Evolutionary conservation across 495 filamentous ascomycete species (phyloP).

Genomic region (Chlorociboria aeruginascens): DNA sequence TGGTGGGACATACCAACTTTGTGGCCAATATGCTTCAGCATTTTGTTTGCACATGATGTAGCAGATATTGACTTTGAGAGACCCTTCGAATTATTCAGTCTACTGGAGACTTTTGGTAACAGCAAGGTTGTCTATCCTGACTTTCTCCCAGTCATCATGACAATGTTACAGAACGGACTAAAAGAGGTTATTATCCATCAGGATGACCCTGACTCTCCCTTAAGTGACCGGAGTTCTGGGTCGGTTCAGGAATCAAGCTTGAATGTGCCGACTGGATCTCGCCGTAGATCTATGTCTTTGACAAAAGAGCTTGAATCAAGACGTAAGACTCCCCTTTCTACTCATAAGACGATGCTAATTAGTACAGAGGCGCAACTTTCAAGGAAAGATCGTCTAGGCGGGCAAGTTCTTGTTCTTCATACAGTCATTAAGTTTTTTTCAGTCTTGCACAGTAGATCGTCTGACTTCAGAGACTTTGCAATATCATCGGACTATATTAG

Average conservation of each 20-base stretch:
- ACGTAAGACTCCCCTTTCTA: slow-evolving; percentile 24
- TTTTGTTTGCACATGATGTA: slow-evolving; percentile 76
- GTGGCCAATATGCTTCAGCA: slow-evolving; percentile 84
- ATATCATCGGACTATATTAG: slow-evolving; percentile 65
- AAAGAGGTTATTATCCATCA: slow-evolving; percentile 52
- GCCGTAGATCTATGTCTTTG: slow-evolving; percentile 25
- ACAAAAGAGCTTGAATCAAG: slow-evolving; percentile 36
- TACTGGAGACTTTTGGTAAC: slow-evolving; percentile 60
- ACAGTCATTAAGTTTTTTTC: slow-evolving; percentile 68
- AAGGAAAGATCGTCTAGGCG: slow-evolving; percentile 35
- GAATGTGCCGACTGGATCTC: slow-evolving; percentile 8
- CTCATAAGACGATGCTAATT: neutral
- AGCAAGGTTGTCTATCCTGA: slow-evolving; percentile 62
- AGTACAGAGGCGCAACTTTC: slow-evolving; percentile 17
- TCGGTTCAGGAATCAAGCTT: slow-evolving; percentile 2
- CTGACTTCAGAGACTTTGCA: slow-evolving; percentile 69
- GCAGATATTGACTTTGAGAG: slow-evolving; percentile 60
- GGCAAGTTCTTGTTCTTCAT: slow-evolving; percentile 48
- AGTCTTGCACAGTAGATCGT: slow-evolving; percentile 61
- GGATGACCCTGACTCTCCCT: slow-evolving; percentile 43
- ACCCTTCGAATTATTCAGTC: slow-evolving; percentile 58
- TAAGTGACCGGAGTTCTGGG: slow-evolving; percentile 5
- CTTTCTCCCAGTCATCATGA: slow-evolving; percentile 66
- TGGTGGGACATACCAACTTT: slow-evolving; percentile 82
- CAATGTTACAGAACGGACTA: slow-evolving; percentile 77